Evolutionary conservation across 1,139 yeast species (phyloP).

Genomic region (Sugiyamaella japonica): DNA sequence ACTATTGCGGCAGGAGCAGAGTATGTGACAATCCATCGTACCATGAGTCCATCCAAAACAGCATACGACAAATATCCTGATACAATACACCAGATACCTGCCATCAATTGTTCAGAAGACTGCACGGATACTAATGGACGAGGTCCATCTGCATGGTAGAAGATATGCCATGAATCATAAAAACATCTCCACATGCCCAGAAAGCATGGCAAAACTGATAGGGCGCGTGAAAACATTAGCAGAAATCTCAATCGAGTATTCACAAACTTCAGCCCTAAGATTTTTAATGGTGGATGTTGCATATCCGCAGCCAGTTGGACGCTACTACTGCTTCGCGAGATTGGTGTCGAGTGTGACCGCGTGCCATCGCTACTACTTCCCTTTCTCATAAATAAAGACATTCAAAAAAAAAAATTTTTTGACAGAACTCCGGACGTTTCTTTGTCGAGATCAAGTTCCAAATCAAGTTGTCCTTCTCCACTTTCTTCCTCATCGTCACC

Average conservation of each 20-base stretch:
- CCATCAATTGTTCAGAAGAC: slow-evolving; percentile 43
- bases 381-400: slow-evolving; percentile 13
- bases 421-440: not conserved
- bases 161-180: slow-evolving; percentile 45
- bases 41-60: slow-evolving; percentile 85
- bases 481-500: not conserved
- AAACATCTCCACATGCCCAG: slow-evolving; percentile 59
- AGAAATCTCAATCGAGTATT: slow-evolving; percentile 77
- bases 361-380: slow-evolving; percentile 2
- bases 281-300: slow-evolving; percentile 45
- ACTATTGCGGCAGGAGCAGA: slow-evolving; percentile 85
- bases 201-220: slow-evolving; percentile 66
- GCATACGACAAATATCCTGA: slow-evolving; percentile 82
- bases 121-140: slow-evolving; percentile 37
- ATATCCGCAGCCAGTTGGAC: slow-evolving; percentile 21
- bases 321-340: slow-evolving; percentile 24
- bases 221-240: slow-evolving; percentile 43
- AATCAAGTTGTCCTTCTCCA: slow-evolving; percentile 4
- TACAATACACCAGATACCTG: slow-evolving; percentile 59
- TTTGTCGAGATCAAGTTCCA: not conserved
- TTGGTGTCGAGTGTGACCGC: slow-evolving; percentile 22
- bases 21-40: slow-evolving; percentile 87
- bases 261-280: slow-evolving; percentile 62
- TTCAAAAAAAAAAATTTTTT: not conserved
- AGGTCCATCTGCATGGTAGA: slow-evolving; percentile 26